Base-by-base conservation (phyloP, 768 basidiomycete species). In the Leccinum fibrillosum region DNA sequence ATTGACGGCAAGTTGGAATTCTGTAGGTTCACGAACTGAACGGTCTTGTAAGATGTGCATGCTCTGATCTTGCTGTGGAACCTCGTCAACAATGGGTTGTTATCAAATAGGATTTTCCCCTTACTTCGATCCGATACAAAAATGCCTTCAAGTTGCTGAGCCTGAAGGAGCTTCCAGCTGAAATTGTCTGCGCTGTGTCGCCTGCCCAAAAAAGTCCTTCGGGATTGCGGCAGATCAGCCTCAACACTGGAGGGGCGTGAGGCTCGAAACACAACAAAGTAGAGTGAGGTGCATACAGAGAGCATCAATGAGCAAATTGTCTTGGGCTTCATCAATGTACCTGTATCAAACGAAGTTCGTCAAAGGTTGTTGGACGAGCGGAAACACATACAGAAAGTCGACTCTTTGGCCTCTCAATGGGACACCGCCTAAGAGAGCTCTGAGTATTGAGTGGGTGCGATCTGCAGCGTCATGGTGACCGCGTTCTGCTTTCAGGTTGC, bases 141-240 rank as follows among this genome's bases (percentile, higher is more conserved):
- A 87, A 88, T 0, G 89, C 81, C 65, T 85, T 89, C 50, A 91
- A 66, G 45, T 89, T 86, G 54, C 86, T 75, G 65, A 91, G 90
- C 10, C 84, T 75, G 64, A 91, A 91, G 0, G 87, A 80, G 60
- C 86, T 88, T 3, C 89, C 89, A 1, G 81, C 79, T 0, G 86
- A 84, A 37, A 91, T 90, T 0, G 89, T 87, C 63, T 91, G 89
- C 0, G 89, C 89, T 0, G 89, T 90, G 64, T 91, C 90, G 0
- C 90, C 89, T 2, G 88, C 89, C 86, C 87, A 90, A 59, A 90
- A 86, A 21, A 89, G 70, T 0, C 89, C 88, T 53, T 87, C 74
- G 0, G 82, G 78, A 63, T 89, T 89, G 11, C 69, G 70, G 59
- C 86, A 89, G 19, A 90, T 66, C 0, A 75, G 74, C 30, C 86